A percentile compares a stretch with the other conserved stretches of the same genome.
phyloP scores from a whole-genome alignment of 2,329 filamentous ascomycete genomes.

The Immersiporthe knoxdaviesiana region DNA sequence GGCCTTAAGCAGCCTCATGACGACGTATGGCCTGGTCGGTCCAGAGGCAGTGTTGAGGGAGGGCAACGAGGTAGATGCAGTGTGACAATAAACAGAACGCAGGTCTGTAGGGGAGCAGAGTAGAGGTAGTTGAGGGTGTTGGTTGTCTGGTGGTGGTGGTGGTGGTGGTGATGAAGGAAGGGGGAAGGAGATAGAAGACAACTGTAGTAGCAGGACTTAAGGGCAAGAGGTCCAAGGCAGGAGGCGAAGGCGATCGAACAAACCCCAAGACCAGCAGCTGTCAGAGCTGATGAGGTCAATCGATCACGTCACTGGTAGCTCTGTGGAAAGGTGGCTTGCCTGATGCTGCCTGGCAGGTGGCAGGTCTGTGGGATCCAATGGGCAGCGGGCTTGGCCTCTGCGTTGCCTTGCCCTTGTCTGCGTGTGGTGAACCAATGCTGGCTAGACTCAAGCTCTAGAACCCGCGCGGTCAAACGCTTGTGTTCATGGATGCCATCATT shows the following conservation, averaged over 20 bases:
- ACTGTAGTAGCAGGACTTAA: background rate
- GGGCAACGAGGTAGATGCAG: background rate
- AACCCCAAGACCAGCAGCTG: background rate
- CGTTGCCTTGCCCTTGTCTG: background rate
- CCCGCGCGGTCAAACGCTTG: background rate
- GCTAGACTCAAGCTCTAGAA: background rate
- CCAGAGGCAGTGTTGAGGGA: background rate
- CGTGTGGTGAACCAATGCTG: background rate
- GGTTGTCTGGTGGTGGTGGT: background rate
- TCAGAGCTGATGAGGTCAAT: slow-evolving; percentile 19
- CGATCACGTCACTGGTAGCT: slow-evolving; percentile 20
- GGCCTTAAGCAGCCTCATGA: slow-evolving; percentile 79
- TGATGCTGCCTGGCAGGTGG: slow-evolving; percentile 17
- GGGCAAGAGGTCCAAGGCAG: background rate
- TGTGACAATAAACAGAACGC: background rate
- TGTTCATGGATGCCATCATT: background rate
- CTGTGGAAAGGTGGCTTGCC: slow-evolving; percentile 10
- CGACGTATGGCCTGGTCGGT: slow-evolving; percentile 11
- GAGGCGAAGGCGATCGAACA: background rate
- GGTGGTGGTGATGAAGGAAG: background rate
- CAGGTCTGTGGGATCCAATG: slow-evolving; percentile 1
- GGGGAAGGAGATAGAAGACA: background rate
- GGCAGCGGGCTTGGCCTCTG: background rate
- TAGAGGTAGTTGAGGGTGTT: background rate
- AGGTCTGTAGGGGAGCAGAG: slow-evolving; percentile 1